Percentiles rank a stretch among this genome's conserved stretches.
These are phyloP conservation scores for Trametes polyzona DNA, from an alignment of 1,284 basidiomycete species.

Conservation along the genomic window DNA sequence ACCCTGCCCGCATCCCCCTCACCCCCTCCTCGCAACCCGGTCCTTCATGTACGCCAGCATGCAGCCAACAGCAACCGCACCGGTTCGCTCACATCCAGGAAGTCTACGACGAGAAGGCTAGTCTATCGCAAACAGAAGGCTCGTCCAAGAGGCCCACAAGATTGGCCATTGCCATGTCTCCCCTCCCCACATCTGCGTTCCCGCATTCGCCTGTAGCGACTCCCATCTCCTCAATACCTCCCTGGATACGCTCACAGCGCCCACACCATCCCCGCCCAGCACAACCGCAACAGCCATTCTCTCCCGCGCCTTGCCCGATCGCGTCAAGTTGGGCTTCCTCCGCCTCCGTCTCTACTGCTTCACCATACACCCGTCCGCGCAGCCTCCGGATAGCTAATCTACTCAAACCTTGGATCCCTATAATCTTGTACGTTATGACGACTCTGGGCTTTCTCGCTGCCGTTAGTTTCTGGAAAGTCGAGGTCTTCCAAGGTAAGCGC, in stretches of 20 bases:
- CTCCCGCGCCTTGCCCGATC: constrained; percentile 29
- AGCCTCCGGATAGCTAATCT: constrained; percentile 57
- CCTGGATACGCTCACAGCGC: constrained; percentile 25
- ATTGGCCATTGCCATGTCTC: constrained; percentile 15
- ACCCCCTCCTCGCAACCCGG: constrained; percentile 26
- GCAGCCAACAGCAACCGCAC: constrained; percentile 13
- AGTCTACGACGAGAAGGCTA: constrained; percentile 30
- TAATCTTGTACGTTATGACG: constrained; percentile 70
- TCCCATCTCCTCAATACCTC: constrained; percentile 25
- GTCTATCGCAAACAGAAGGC: constrained; percentile 16
- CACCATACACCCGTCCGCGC: constrained; percentile 51
- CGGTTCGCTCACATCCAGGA: constrained; percentile 28
- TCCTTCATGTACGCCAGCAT: constrained; percentile 22
- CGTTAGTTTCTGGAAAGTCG: constrained; percentile 72
- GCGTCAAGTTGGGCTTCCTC: constrained; percentile 37
- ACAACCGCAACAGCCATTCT: constrained; percentile 25
- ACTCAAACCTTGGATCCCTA: constrained; percentile 71
- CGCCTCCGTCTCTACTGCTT: constrained; percentile 25
- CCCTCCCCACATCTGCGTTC: constrained; percentile 15
- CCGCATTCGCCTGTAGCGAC: constrained; percentile 17
- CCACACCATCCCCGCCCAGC: constrained; percentile 19
- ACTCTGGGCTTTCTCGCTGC: constrained; percentile 71
- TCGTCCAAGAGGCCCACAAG: constrained; percentile 17
- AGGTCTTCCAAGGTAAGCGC: constrained; percentile 70
- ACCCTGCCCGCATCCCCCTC: constrained; percentile 23